Evolutionary conservation across 1,284 basidiomycete genomes (phyloP).

Genomic region (Trichosporon ovoides): DNA sequence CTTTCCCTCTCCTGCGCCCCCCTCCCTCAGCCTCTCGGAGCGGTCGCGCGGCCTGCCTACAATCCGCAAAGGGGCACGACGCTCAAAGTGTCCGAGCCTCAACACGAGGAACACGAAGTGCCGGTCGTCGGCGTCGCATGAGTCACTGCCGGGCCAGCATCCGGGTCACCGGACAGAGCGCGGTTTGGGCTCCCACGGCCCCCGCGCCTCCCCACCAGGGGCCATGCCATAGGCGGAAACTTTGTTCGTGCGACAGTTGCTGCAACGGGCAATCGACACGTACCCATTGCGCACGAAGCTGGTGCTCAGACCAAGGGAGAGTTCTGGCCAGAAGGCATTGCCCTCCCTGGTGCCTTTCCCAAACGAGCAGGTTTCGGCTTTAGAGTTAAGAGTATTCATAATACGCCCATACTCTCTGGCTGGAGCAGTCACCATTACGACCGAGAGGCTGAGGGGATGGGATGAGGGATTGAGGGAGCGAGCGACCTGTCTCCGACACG

Average conservation of each 20-base stretch:
- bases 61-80: too few relatives aligned
- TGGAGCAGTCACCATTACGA: background rate
- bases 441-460: background rate
- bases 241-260: background rate
- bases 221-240: background rate
- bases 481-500: background rate
- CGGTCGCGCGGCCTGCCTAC: too few relatives aligned
- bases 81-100: too few relatives aligned
- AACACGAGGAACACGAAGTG: too few relatives aligned
- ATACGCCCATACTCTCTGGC: background rate
- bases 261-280: background rate
- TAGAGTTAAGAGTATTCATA: constrained; percentile 5
- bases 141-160: too few relatives aligned
- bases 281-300: background rate
- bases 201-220: background rate
- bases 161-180: too few relatives aligned
- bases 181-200: background rate
- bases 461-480: background rate
- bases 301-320: background rate
- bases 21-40: too few relatives aligned
- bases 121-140: too few relatives aligned
- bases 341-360: background rate
- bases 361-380: background rate
- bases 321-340: background rate
- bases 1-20: too few relatives aligned